A percentile compares a stretch with the other conserved stretches of the same genome.
Evolutionary conservation across 1,284 basidiomycete genomes (phyloP).

Genomic region (Pseudomicrostroma phylloplanum): DNA sequence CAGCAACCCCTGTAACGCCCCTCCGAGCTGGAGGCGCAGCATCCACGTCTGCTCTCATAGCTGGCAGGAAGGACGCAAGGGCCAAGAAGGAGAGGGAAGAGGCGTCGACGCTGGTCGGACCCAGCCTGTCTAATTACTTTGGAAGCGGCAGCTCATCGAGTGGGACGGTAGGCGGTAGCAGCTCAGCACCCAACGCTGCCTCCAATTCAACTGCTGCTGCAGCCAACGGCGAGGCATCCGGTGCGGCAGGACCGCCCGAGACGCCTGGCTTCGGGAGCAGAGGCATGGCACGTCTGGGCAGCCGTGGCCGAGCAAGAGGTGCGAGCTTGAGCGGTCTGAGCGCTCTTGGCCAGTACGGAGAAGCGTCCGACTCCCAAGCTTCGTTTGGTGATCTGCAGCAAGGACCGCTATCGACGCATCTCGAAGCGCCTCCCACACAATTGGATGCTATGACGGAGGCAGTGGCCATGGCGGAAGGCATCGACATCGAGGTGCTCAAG

Average conservation of each 20-base stretch:
- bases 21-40: no score
- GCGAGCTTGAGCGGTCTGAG: conserved; percentile 37
- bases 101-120: conserved; percentile 37
- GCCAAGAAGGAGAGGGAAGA: conserved; percentile 29
- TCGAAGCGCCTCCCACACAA: conserved; percentile 8
- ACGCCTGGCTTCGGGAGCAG: neutral
- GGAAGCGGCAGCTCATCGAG: conserved; percentile 30
- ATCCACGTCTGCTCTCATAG: no score
- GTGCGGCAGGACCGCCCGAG: neutral
- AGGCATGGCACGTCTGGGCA: conserved; percentile 29
- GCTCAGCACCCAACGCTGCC: conserved; percentile 12
- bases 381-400: conserved; percentile 19
- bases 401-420: no score
- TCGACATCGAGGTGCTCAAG: conserved; percentile 31
- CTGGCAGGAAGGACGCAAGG: no score
- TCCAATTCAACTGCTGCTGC: conserved; percentile 12
- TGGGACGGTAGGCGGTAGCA: conserved; percentile 25
- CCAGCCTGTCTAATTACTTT: conserved; percentile 41
- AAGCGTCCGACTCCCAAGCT: conserved; percentile 24
- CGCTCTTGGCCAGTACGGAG: conserved; percentile 18
- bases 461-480: conserved; percentile 38
- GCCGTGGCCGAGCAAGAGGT: conserved; percentile 34
- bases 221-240: conserved; percentile 3
- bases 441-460: neutral
- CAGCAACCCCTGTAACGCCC: no score